These are phyloP conservation scores for Paspalum vaginatum DNA, from an alignment of 176 grass and related monocot genomes.

Conservation along the genomic window DNA sequence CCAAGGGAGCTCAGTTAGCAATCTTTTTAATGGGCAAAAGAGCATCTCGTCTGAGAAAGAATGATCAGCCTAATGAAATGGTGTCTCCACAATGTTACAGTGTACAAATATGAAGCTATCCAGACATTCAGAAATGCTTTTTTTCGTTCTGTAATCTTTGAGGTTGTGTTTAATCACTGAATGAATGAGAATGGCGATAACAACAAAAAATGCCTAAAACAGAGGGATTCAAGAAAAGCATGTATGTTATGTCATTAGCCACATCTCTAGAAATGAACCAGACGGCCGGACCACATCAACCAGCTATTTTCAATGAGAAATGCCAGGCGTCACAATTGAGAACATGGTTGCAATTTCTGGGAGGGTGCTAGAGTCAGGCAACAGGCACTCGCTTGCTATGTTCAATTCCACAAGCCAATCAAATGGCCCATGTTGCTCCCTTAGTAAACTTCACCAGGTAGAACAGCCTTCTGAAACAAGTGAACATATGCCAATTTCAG, in stretches of 20 bases:
- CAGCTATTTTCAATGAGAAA: conserved; percentile 55
- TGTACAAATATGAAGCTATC: conserved; percentile 48
- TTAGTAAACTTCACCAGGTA: conserved; percentile 40
- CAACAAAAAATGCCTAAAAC: conserved; percentile 45
- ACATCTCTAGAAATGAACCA: conserved; percentile 53
- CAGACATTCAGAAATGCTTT: conserved; percentile 36
- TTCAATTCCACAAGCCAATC: conserved; percentile 53
- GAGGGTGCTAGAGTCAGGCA: conserved; percentile 34
- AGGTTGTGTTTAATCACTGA: conserved; percentile 42
- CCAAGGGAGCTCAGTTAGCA: neutral
- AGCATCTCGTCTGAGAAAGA: conserved; percentile 24
- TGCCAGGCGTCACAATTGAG: conserved; percentile 14
- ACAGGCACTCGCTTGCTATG: conserved; percentile 47
- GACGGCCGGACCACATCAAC: conserved; percentile 51
- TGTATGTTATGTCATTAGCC: conserved; percentile 41
- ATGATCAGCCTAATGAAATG: conserved; percentile 32
- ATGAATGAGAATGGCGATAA: conserved; percentile 46
- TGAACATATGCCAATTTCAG: conserved; percentile 38
- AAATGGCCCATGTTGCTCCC: conserved; percentile 50
- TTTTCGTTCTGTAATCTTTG: conserved; percentile 33
- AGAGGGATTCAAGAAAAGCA: conserved; percentile 25
- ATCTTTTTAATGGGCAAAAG: neutral
- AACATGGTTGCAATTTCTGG: conserved; percentile 35
- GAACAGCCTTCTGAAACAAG: conserved; percentile 49
- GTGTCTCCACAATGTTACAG: conserved; percentile 35